Base-by-base conservation (phyloP, 345 rosid species). In the Salix suchowensis region DNA sequence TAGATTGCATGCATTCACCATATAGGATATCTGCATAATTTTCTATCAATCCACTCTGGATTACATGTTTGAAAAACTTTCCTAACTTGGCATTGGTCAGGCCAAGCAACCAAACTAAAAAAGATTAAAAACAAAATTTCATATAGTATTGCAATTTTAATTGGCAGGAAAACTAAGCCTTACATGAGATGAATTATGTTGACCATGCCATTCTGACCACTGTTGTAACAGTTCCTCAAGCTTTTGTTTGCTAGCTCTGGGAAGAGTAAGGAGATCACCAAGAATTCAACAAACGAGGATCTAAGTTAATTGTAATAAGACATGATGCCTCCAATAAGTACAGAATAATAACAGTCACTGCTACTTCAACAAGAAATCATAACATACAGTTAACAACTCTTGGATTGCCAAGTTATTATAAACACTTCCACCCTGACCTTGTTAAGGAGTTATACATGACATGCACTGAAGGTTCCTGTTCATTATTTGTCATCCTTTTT, bases 141-240 rank as follows among this genome's bases (percentile, higher is more conserved):
- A 61, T 34, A 36, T 7, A 16, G 11, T 28, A 24, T 26, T 9
- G 36, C 24, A 60, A 46, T 15, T 37, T 60, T 32, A 37, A 68
- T 23, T 55, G 48, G 19, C 13, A 40, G 15, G 32, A 42, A 39
- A 24, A 7, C 18, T 18, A 9, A 78, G 26, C 84, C 85, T 81
- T 82, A 89, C 95, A 80, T 81, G 85, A 73, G 80, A 65, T 72
- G 85, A 86, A 83, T 71, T 84, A 71, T 75, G 88, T 67, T 87
- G 88, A 62, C 89, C 87, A 78, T 94, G 97, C 98, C 99, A 96
- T 70, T 89, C 93, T 68, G 98, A 94, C 99, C 99, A 96, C 76
- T 94, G 83, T 81, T 84, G 92, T 82, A 96, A 83, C 72, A 94
- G 81, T 76, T 86, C 90, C 82, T 92, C 95, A 72, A 92, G 91